Base-by-base conservation (phyloP, 306 rosid species). In the Boehmeria nivea region DNA sequence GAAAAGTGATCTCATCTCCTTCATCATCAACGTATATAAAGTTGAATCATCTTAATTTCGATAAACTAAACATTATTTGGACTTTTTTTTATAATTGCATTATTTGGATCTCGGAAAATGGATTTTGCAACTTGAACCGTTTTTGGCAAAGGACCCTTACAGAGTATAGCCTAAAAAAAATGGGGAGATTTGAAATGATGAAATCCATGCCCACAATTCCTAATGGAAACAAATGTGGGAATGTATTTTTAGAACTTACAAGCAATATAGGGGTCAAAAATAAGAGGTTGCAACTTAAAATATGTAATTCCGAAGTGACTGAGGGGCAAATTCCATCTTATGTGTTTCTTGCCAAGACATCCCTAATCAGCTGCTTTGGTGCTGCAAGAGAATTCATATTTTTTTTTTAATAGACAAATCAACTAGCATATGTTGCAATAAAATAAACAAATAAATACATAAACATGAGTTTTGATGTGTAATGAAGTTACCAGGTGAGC, bases 281-380 rank as follows among this genome's bases (percentile, higher is more conserved):
- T 19, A 21, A 45, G 51, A 20, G 21, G 51, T 12, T 7, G 51
- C 26, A 45, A 16, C 16, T 17, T 45, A 22, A 10, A 45, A n/a
- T 17, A 17, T 36, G 34, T 24, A 38, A 57, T 42, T 40, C 46
- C 45, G 26, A 28, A 24, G 48, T 40, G 27, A 21, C 27, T 51
- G 19, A 39, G 0, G 43, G 12, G 36, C 3, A 38, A 19, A 12
- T 48, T 38, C 43, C 25, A 49, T 38, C 31, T 68, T 49, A 69
- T 20, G 80, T 67, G 44, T 61, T 37, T 79, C 63, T 75, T 39
- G 64, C 70, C 61, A 76, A 21, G 8, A 70, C 69, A 43, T 79
- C 80, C 67, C 78, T 68, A 12, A 83, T 76, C 59, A 79, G 64
- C 47, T 79, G 76, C 76, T 80, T 84, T 18, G 84, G 82, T 14